Evolutionary conservation across 345 rosid genomes (phyloP).

Genomic region (Eutrema heterophyllum): DNA sequence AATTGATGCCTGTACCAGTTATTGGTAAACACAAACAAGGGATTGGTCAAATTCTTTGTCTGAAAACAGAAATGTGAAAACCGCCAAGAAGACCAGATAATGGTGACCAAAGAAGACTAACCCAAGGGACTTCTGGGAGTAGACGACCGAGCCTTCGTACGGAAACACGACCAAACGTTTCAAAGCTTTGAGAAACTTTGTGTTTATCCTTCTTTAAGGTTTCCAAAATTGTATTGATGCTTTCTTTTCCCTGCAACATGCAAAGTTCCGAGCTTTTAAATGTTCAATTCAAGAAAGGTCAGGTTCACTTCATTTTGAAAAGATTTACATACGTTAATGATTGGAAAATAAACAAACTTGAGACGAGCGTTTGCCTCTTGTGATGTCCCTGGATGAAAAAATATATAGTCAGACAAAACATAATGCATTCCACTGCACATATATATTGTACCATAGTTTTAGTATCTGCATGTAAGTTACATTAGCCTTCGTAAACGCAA

Average conservation of each 20-base stretch:
- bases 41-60: background rate
- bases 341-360: conserved; percentile 58
- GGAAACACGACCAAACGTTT: conserved; percentile 49
- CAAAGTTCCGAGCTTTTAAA: background rate
- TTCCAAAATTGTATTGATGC: conserved; percentile 41
- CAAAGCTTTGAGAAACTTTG: conserved; percentile 39
- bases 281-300: background rate
- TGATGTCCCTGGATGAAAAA: conserved; percentile 7
- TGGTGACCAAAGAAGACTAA: conserved; percentile 28
- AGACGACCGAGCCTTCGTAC: conserved; percentile 71
- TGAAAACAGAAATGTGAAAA: too few species aligned
- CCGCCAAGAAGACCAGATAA: background rate
- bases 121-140: conserved; percentile 81
- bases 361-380: conserved; percentile 63
- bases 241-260: conserved; percentile 54
- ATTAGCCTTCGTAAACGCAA: too few species aligned
- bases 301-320: background rate
- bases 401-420: background rate
- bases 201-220: conserved; percentile 37
- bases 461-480: too few species aligned
- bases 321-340: conserved; percentile 34
- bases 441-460: too few species aligned
- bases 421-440: too few species aligned
- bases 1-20: conserved; percentile 38
- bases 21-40: background rate